A percentile compares a stretch with the other conserved stretches of the same genome.
Conservation (phyloP, 345 rosid genomes). For the Eucalyptus urophylla region DNA sequence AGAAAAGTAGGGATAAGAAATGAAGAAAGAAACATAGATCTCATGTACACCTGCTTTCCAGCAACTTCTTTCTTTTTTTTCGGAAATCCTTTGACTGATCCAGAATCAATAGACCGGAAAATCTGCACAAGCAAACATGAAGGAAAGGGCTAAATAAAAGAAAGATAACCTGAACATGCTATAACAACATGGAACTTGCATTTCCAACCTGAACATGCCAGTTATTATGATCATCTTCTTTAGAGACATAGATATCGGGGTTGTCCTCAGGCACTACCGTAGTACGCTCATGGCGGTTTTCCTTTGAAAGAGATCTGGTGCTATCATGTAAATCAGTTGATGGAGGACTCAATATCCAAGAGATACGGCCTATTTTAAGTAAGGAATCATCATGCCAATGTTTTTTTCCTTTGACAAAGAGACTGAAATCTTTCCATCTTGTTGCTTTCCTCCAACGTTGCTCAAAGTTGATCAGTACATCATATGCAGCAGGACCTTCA, state of each 20-base stretch:
- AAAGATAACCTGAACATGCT: background rate
- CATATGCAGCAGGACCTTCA: constrained; percentile 96
- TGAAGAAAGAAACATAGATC: background rate
- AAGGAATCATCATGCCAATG: constrained; percentile 79
- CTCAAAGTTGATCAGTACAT: constrained; percentile 91
- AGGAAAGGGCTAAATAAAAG: background rate
- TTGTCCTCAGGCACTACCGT: constrained; percentile 57
- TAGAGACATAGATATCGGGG: constrained; percentile 29
- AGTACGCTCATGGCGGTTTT: constrained; percentile 13
- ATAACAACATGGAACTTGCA: background rate
- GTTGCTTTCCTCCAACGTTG: constrained; percentile 93
- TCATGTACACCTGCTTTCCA: constrained; percentile 31
- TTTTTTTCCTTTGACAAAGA: constrained; percentile 39
- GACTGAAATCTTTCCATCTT: constrained; percentile 60
- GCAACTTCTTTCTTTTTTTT: constrained; percentile 18
- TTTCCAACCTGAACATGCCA: constrained; percentile 84
- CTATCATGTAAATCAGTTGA: constrained; percentile 11
- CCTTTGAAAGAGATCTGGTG: constrained; percentile 37
- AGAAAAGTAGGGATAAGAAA: background rate
- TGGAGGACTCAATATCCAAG: constrained; percentile 83
- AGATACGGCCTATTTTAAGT: constrained; percentile 75
- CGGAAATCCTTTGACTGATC: constrained; percentile 81
- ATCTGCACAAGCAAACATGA: constrained; percentile 21
- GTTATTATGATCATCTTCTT: constrained; percentile 46
- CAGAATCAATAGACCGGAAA: constrained; percentile 81